These are phyloP conservation scores for Urtica urens DNA, from an alignment of 306 rosid species.

Conservation along the genomic window DNA sequence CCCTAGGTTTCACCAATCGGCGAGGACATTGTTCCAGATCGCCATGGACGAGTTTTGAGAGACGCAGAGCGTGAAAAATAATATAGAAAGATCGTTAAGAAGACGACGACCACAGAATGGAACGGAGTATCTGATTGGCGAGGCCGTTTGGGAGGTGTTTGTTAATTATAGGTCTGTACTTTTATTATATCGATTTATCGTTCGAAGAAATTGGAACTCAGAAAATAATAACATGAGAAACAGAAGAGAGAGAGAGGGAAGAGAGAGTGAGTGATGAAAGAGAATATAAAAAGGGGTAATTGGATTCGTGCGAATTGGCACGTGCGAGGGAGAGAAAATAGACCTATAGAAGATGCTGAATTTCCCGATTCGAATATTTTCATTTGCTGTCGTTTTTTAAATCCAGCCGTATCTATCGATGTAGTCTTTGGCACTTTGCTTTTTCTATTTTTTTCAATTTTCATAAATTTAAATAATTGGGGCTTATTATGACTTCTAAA, in stretches of 20 bases:
- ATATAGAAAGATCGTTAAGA: background rate
- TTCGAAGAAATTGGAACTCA: background rate
- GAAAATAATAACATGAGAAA: background rate
- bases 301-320: constrained; percentile 1
- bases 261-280: background rate
- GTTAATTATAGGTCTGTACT: background rate
- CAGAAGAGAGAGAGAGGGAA: background rate
- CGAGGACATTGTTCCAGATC: constrained; percentile 24
- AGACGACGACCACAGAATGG: background rate
- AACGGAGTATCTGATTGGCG: constrained; percentile 3
- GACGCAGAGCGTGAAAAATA: constrained; percentile 2
- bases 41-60: constrained; percentile 17
- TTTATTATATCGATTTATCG: background rate
- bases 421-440: no score
- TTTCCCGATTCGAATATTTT: no score
- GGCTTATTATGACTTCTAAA: no score
- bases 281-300: background rate
- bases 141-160: background rate
- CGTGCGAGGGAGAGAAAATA: background rate
- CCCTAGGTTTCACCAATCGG: constrained; percentile 3
- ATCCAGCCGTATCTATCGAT: no score
- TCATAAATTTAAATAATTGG: no score
- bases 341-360: no score
- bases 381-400: no score
- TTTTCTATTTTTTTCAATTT: no score